These are phyloP conservation scores for Cryptococcus sp. DNA, from an alignment of 1,284 basidiomycete genomes.

Conservation along the genomic window DNA sequence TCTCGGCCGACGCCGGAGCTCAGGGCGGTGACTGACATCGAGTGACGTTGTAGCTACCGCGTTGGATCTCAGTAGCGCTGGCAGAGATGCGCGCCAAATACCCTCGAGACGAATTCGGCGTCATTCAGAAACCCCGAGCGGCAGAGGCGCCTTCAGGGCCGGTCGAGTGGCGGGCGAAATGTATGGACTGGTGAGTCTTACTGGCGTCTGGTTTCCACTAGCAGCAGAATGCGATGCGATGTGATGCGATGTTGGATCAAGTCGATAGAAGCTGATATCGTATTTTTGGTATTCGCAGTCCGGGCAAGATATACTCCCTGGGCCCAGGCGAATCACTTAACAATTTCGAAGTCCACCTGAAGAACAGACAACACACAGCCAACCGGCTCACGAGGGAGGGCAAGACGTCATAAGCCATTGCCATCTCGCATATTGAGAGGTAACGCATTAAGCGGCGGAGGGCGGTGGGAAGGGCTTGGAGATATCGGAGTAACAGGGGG, in stretches of 20 bases:
- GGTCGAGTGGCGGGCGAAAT: conserved; percentile 89
- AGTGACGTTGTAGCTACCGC: conserved; percentile 58
- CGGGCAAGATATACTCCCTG: conserved; percentile 79
- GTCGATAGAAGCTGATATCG: too few relatives aligned
- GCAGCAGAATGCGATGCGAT: background rate
- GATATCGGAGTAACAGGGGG: background rate
- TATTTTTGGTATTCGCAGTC: conserved; percentile 17
- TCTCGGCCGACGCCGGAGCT: background rate
- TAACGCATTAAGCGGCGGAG: background rate
- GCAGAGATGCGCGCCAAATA: conserved; percentile 69
- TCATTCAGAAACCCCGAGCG: conserved; percentile 62
- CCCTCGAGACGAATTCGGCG: conserved; percentile 78
- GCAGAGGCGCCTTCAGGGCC: conserved; percentile 57
- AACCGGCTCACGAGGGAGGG: conserved; percentile 57
- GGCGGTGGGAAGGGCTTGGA: background rate
- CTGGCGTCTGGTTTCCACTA: background rate
- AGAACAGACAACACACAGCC: conserved; percentile 68
- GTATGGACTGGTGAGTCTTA: conserved; percentile 69
- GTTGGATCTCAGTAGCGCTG: conserved; percentile 69
- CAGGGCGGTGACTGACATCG: too few relatives aligned
- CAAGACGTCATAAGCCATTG: conserved; percentile 4
- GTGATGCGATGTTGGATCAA: background rate
- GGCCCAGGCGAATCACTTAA: conserved; percentile 84
- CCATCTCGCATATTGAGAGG: background rate
- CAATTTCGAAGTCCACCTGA: conserved; percentile 92